Evolutionary conservation across 108 stramenopile species (phyloP).

Genomic region (Nannochloropsis gaditana): DNA sequence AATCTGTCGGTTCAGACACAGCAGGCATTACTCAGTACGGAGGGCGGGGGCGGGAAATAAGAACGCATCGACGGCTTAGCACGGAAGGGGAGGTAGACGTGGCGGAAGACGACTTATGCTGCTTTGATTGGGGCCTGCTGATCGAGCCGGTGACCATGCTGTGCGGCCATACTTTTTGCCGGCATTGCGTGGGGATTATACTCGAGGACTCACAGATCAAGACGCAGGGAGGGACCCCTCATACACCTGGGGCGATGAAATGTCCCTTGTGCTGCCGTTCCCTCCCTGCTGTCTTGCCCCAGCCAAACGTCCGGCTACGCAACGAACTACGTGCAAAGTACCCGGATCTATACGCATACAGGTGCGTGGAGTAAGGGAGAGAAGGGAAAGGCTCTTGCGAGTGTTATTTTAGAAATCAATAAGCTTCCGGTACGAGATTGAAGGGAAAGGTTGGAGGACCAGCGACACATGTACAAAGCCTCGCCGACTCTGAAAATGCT

Average conservation of each 20-base stretch:
- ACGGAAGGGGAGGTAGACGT: neutral
- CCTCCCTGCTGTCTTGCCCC: neutral
- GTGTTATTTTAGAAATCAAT: too few species aligned
- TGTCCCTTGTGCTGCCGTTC: constrained; percentile 4
- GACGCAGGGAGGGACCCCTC: neutral
- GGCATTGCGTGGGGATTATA: neutral
- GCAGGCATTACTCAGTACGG: neutral
- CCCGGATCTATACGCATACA: neutral
- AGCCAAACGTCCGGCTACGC: neutral
- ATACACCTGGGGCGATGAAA: neutral
- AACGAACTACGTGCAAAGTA: neutral
- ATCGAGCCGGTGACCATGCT: neutral
- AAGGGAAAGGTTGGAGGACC: neutral
- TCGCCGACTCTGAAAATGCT: too few species aligned
- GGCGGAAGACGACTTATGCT: constrained; percentile 6
- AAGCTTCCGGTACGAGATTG: neutral
- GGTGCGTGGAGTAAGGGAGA: neutral
- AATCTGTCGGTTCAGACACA: neutral
- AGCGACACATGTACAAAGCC: neutral
- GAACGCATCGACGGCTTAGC: neutral
- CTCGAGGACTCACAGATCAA: neutral
- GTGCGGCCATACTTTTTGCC: constrained; percentile 13
- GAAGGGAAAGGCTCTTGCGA: too few species aligned
- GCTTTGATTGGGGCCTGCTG: constrained; percentile 5
- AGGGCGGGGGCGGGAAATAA: neutral